Evolutionary conservation across 1,284 basidiomycete species (phyloP).

Genomic region (Tranzscheliella williamsii): DNA sequence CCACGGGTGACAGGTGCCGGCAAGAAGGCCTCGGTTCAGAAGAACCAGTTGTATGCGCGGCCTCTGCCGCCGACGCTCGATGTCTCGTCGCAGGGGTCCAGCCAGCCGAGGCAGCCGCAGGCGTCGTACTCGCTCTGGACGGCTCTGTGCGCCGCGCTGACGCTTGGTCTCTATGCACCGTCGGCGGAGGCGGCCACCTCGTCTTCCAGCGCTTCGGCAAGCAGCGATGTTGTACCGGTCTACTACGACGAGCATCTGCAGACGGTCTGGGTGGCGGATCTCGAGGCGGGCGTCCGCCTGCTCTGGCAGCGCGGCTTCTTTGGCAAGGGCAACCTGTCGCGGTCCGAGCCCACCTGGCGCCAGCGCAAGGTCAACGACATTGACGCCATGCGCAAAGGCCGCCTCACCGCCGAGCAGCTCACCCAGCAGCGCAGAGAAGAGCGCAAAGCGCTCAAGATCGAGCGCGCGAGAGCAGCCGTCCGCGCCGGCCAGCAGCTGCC

Average conservation of each 20-base stretch:
- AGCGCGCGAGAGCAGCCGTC: slow-evolving; percentile 55
- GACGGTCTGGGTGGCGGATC: slow-evolving; percentile 49
- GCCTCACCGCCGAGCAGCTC: slow-evolving; percentile 57
- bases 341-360: slow-evolving; percentile 91
- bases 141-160: slow-evolving; percentile 8
- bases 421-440: slow-evolving; percentile 55
- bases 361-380: slow-evolving; percentile 61
- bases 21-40: slow-evolving; percentile 44
- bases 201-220: neutral
- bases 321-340: slow-evolving; percentile 88
- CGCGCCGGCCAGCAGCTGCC: slow-evolving; percentile 55
- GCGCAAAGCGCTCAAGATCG: slow-evolving; percentile 57
- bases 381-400: slow-evolving; percentile 63
- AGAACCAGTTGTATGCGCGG: slow-evolving; percentile 45
- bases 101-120: neutral
- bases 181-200: neutral
- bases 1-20: slow-evolving; percentile 40
- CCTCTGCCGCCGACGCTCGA: slow-evolving; percentile 35
- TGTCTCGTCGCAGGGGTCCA: neutral
- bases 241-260: slow-evolving; percentile 37
- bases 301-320: slow-evolving; percentile 94
- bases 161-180: slow-evolving; percentile 14
- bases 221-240: slow-evolving; percentile 18
- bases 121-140: slow-evolving; percentile 4
- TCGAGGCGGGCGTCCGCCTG: slow-evolving; percentile 55